A percentile compares a stretch with the other conserved stretches of the same genome.
Conservation (phyloP, 1,139 yeast species). For the Pichia sorboxylosa region DNA sequence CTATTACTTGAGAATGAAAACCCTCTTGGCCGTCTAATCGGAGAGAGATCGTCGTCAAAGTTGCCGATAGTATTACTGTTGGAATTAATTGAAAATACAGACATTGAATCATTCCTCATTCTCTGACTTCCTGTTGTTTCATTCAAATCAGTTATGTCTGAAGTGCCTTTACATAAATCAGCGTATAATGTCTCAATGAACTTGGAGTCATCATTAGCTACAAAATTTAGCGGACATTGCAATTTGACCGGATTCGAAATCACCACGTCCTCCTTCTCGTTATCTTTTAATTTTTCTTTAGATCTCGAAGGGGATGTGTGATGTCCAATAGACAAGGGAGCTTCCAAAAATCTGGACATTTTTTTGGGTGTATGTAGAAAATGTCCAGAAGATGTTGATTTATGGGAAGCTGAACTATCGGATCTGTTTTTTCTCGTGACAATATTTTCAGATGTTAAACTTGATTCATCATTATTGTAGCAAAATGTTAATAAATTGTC, state of each 20-base stretch:
- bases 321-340: conserved; percentile 1
- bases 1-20: conserved; percentile 8
- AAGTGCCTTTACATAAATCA: conserved; percentile 15
- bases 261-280: conserved; percentile 15
- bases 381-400: conserved; percentile 1
- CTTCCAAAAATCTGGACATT: conserved; percentile 14
- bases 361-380: conserved; percentile 10
- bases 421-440: not conserved
- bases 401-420: not conserved
- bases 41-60: conserved; percentile 8
- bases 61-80: conserved; percentile 8
- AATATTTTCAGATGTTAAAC: not conserved
- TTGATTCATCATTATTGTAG: conserved; percentile 27
- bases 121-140: conserved; percentile 11
- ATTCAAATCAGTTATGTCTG: conserved; percentile 16
- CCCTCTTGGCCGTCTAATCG: conserved; percentile 12
- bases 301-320: not conserved
- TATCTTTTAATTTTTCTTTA: not conserved
- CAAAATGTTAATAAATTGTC: conserved; percentile 53
- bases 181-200: conserved; percentile 19
- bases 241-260: conserved; percentile 26
- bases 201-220: conserved; percentile 22
- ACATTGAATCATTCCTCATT: conserved; percentile 14
- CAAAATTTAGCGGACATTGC: conserved; percentile 24
- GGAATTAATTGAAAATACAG: conserved; percentile 20